Percentiles rank a stretch among this genome's conserved stretches.
Conservation (phyloP, 495 filamentous ascomycete genomes). For the Trichoderma virens region DNA sequence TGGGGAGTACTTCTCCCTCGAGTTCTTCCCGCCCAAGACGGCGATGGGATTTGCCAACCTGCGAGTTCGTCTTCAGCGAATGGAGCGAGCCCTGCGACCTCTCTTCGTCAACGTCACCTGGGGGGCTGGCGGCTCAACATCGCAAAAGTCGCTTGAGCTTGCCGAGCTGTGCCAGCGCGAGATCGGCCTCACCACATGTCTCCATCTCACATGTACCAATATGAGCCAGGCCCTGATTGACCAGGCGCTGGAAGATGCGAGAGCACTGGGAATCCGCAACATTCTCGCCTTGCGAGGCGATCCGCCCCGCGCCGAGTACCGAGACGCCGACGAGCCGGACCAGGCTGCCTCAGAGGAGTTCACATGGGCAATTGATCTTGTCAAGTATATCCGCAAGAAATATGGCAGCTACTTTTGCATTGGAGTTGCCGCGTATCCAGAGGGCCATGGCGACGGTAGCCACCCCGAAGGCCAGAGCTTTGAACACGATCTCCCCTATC, state of each 20-base stretch:
- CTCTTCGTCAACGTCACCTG: conserved; percentile 97
- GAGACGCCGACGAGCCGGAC: conserved; percentile 45
- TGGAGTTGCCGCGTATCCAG: conserved; percentile 89
- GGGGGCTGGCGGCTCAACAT: conserved; percentile 92
- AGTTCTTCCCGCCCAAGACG: conserved; percentile 98
- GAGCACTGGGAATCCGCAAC: conserved; percentile 86
- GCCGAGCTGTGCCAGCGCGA: conserved; percentile 93
- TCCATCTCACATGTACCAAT: conserved; percentile 96
- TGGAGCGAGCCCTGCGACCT: conserved; percentile 82
- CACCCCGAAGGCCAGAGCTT: conserved; percentile 71
- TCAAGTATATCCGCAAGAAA: conserved; percentile 74
- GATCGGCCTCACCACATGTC: conserved; percentile 84
- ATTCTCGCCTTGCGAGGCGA: conserved; percentile 93
- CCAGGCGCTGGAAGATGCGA: conserved; percentile 82
- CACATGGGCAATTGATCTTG: conserved; percentile 81
- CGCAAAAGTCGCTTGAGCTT: conserved; percentile 81
- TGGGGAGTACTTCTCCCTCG: conserved; percentile 85
- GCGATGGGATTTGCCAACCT: conserved; percentile 89
- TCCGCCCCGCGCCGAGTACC: conserved; percentile 84
- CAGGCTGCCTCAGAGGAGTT: conserved; percentile 61
- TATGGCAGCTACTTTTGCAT: conserved; percentile 96
- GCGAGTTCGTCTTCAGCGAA: conserved; percentile 85
- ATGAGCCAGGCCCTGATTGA: conserved; percentile 86
- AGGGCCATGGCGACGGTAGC: conserved; percentile 90
- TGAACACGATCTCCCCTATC: conserved; percentile 73